Evolutionary conservation across 345 rosid genomes (phyloP).

Genomic region (Ceriops decandra): DNA sequence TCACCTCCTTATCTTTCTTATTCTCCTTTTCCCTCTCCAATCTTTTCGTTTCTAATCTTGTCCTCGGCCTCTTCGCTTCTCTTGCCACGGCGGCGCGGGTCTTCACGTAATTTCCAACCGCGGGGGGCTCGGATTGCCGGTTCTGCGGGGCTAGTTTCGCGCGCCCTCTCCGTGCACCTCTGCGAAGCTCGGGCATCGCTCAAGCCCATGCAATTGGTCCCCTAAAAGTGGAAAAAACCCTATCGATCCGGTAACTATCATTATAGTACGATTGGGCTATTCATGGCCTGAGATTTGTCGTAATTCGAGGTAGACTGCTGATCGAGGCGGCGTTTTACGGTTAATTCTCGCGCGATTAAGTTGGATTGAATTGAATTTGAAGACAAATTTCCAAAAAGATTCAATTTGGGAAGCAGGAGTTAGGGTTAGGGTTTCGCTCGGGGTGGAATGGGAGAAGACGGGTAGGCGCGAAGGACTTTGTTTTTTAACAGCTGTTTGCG

Average conservation of each 20-base stretch:
- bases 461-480: too few relatives aligned
- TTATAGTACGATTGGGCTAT: conserved; percentile 15
- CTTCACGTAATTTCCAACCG: conserved; percentile 26
- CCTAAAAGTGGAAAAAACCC: conserved; percentile 1
- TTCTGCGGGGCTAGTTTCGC: conserved; percentile 51
- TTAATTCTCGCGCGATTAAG: background rate
- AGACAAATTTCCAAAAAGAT: background rate
- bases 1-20: background rate
- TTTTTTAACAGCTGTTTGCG: too few relatives aligned
- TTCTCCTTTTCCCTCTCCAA: conserved; percentile 35
- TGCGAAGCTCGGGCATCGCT: conserved; percentile 34
- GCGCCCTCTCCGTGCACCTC: conserved; percentile 36
- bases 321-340: background rate
- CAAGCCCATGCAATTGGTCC: conserved; percentile 17
- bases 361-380: background rate
- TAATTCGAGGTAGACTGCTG: too few relatives aligned
- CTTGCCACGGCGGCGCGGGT: conserved; percentile 40
- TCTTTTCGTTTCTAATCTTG: conserved; percentile 48
- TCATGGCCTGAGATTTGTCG: background rate
- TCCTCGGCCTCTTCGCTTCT: conserved; percentile 40
- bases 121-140: conserved; percentile 19
- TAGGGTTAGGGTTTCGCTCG: background rate
- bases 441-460: too few relatives aligned
- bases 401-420: background rate
- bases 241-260: conserved; percentile 5